Base-by-base conservation (phyloP, 192 early-diverging fungal species). In the Lobosporangium transversale region DNA sequence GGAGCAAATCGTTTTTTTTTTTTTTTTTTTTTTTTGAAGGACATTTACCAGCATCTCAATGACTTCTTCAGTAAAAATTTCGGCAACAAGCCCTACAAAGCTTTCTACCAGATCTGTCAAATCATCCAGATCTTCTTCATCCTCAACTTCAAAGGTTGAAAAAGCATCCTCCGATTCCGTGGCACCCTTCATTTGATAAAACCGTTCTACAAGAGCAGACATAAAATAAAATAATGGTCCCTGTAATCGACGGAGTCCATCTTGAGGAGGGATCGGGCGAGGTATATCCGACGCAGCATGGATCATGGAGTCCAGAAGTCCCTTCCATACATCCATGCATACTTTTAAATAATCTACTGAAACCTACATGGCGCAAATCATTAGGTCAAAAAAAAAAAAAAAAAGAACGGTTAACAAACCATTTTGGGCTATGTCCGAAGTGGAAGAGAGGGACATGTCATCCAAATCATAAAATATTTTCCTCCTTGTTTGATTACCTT, bases 101-200 rank as follows among this genome's bases (percentile, higher is more conserved):
- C 73, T 61, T 35, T 76, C 73, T 2, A 76, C 73, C 1, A 76
- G 59, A 1, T 76, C 58, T 45, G 73, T 76, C 30, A 76, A 35
- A 0, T 62, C 73, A 14, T 62, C 65, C 36, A 76, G 32, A 45
- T 76, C 73, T 36, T 67, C 64, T 33, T 76, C 73, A 47, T 76
- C 65, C 40, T 76, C 73, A 20, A 66, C 73, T 20, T 76, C 73
- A 52, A 67, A 76, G 20, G 63, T 67, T 2, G 73, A 67, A 45
- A 76, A 76, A 7, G 73, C 73, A 21, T 76, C 73, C 30, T 76
- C 73, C 10, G 63, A 67, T 29, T 24, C 58, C 29, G 73, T 67
- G 29, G 73, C 64, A 9, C 73, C 73, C 24, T 76, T 76, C 73
- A 76, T 67, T 40, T 76, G 50, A 59, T 76, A 76, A 67, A 76